Evolutionary conservation across 2,329 filamentous ascomycete species (phyloP), one percentile per base, ranked within the genome.

Genomic region (Fusarium sp.): DNA sequence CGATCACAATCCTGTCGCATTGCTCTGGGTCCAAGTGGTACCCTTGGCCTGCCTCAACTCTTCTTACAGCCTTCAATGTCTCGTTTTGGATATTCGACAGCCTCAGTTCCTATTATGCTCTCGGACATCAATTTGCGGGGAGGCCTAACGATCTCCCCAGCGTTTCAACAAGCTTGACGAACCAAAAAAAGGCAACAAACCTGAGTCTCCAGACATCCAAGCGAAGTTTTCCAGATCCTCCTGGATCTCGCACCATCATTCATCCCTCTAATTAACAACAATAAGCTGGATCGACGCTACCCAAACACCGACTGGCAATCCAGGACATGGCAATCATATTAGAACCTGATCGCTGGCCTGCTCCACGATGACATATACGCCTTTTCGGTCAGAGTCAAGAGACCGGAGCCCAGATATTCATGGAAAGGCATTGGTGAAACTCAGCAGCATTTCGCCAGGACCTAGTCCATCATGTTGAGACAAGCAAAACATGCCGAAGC

Each of bases 51-150:
- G 45, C 47, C 50, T 68, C 56, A 68, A 53, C 31, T 62, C 65
- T 29, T 46, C 31, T 31, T 39, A 12, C 15, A 62, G 39, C 29
- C 22, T 45, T 54, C 44, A 44, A 50, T 67, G 46, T 44, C 50
- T 62, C 18, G 42, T n/a, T 62, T 53, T 55, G 53, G 46, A 52
- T 33, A 61, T 47, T 44, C 39, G 35, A 47, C 35, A 71, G 33
- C 66, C 54, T 71, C 58, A 47, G 36, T 47, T 41, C 25, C 25
- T 33, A 22, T 58, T 29, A 36, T 36, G 42, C 33, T 55, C 36
- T 57, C 67, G 62, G 67, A 71, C 45, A 71, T 68, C 42, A 31
- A 70, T 57, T 52, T 70, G 66, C 66, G 62, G 62, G 41, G n/a
- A 29, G 67, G 35, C 22, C 56, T 25, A 42, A 50, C 38, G 35